A percentile compares a stretch with the other conserved stretches of the same genome.
These are phyloP conservation scores for Myxozyma kluyveri DNA, from an alignment of 805 yeast species.

Conservation along the genomic window DNA sequence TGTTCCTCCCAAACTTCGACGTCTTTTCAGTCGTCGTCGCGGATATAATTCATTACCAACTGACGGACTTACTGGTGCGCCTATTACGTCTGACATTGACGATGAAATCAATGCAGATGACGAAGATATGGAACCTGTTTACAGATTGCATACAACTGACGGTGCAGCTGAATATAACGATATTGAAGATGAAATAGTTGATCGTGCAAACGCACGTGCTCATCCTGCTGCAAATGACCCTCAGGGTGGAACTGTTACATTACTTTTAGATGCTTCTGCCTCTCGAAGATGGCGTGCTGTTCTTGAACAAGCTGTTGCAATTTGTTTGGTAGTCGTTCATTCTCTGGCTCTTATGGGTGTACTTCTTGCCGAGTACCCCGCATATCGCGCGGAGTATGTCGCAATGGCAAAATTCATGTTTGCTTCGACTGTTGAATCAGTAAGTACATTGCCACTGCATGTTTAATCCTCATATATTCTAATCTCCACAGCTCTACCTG, in stretches of 20 bases:
- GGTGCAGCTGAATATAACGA: conserved; percentile 20
- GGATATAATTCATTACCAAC: conserved; percentile 13
- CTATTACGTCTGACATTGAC: conserved; percentile 9
- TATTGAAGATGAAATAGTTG: conserved; percentile 20
- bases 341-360: conserved; percentile 10
- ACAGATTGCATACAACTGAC: conserved; percentile 24
- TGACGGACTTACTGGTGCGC: no score
- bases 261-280: conserved; percentile 13
- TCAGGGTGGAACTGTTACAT: background rate
- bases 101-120: conserved; percentile 9
- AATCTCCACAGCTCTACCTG: conserved; percentile 31
- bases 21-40: conserved; percentile 8
- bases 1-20: conserved; percentile 13
- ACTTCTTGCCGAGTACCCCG: conserved; percentile 19
- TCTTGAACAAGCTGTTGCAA: conserved; percentile 15
- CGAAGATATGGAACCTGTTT: conserved; percentile 18
- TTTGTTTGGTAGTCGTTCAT: conserved; percentile 13
- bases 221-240: background rate
- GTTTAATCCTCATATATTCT: background rate
- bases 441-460: background rate
- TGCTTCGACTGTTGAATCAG: background rate
- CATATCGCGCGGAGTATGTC: conserved; percentile 2
- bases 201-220: conserved; percentile 17
- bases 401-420: background rate
- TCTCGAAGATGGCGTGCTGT: conserved; percentile 14